Evolutionary conservation across 1,284 basidiomycete genomes (phyloP).

Genomic region (Puccinia hordei): DNA sequence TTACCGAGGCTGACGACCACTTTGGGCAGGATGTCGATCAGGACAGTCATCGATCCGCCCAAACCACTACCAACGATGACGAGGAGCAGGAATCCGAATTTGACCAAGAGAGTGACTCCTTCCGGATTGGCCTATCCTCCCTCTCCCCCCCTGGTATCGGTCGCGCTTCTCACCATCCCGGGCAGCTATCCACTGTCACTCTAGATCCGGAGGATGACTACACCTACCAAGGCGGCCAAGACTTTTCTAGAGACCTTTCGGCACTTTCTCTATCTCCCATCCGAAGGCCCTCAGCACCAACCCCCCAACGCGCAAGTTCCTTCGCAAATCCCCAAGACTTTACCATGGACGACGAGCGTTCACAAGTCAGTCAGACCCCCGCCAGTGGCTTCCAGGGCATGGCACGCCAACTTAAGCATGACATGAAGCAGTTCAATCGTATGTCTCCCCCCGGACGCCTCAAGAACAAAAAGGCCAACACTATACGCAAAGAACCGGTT

Average conservation of each 20-base stretch:
- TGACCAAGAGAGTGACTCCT: slow-evolving; percentile 17
- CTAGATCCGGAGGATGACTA: slow-evolving; percentile 33
- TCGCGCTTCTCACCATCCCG: slow-evolving; percentile 17
- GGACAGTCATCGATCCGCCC: slow-evolving; percentile 14
- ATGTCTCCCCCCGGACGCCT: slow-evolving; percentile 20
- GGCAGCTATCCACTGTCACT: slow-evolving; percentile 34
- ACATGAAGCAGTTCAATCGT: slow-evolving; percentile 34
- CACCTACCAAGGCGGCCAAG: slow-evolving; percentile 26
- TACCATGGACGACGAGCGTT: slow-evolving; percentile 13
- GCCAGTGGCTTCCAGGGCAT: slow-evolving; percentile 47
- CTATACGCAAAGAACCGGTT: background rate
- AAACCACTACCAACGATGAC: slow-evolving; percentile 39
- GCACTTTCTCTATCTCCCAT: slow-evolving; percentile 48
- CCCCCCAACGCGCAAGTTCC: background rate
- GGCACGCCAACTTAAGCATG: slow-evolving; percentile 39
- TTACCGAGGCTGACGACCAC: slow-evolving; percentile 30
- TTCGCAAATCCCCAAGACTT: slow-evolving; percentile 4
- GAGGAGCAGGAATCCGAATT: slow-evolving; percentile 23
- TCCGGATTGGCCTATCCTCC: slow-evolving; percentile 39
- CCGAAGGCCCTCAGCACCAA: slow-evolving; percentile 39
- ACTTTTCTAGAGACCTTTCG: slow-evolving; percentile 47
- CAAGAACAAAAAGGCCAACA: background rate
- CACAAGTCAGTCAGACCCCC: slow-evolving; percentile 22
- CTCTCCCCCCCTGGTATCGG: slow-evolving; percentile 50
- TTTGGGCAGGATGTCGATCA: slow-evolving; percentile 2